Base-by-base conservation (phyloP, 345 rosid genomes). In the Hibiscus trionum region DNA sequence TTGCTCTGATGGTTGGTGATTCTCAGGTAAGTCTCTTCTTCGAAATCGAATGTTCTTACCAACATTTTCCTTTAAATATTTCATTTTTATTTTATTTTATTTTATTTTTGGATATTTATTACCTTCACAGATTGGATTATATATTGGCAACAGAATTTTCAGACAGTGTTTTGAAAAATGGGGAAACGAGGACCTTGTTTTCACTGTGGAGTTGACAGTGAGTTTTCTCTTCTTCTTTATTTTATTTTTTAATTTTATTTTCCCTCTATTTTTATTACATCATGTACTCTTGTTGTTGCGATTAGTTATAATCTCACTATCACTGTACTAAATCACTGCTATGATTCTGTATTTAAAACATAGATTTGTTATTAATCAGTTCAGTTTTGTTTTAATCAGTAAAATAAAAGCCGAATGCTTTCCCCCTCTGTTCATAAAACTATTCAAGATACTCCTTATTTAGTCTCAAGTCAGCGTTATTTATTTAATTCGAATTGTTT, bases 191-290 rank as follows among this genome's bases (percentile, higher is more conserved):
- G 79, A 26, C 79, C 79, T 59, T 77, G 79, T 59, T 52, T 24
- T 12, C 79, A 72, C 35, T 72, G 76, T 60, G 79, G 79, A 21
- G 14, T 14, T 72, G 76, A 66, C 0, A 66, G 79, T 77, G 62
- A 77, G 79, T 59, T 33, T 76, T 8, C 11, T 29, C 0, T 15
- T 4, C 12, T 31, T 31, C 35, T 1, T 2, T 12, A 11, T 12
- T 35, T 2, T 37, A 12, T 49, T 21, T 21, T 21, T 21, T 21
- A 21, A 21, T 15, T 49, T 16, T 14, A 4, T n/a, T 53, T n/a
- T 7, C 11, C 7, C 9, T 53, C 9, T 17, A 17, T 53, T 12
- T 49, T 14, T 15, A 4, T 49, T 9, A 49, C 16, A 49, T 49
- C 7, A 7, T 37, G 42, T 37, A 7, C 42, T 37, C 14, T 4